phyloP scores from a whole-genome alignment of 768 basidiomycete genomes.

The Boletus coccyginus region DNA sequence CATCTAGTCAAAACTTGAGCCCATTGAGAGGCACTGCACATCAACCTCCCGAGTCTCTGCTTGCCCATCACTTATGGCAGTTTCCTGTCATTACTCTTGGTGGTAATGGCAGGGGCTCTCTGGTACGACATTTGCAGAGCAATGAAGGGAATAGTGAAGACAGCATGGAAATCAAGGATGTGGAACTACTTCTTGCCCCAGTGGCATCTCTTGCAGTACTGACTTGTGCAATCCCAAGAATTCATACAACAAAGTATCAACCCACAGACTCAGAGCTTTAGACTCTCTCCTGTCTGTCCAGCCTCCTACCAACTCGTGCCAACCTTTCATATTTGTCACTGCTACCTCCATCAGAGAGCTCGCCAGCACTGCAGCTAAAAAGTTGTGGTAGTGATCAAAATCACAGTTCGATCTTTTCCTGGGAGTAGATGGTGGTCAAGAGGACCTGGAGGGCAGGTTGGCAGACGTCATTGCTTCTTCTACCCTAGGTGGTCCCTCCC shows the following conservation, averaged over 20 bases:
- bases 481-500: no score
- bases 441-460: no score
- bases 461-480: no score
- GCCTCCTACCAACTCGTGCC: no score
- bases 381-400: no score
- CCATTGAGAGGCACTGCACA: conserved; percentile 33
- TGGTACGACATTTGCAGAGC: conserved; percentile 44
- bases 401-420: no score
- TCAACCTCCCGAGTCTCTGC: conserved; percentile 50
- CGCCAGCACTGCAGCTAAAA: no score
- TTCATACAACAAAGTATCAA: conserved; percentile 38
- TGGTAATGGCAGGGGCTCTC: conserved; percentile 28
- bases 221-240: conserved; percentile 72
- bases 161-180: conserved; percentile 63
- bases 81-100: conserved; percentile 37
- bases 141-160: no score
- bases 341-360: no score
- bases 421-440: no score
- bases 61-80: conserved; percentile 46
- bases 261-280: conserved; percentile 31
- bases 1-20: conserved; percentile 21
- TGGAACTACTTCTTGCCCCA: conserved; percentile 66
- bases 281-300: no score
- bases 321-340: no score
- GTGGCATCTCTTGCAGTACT: conserved; percentile 65